phyloP scores from a whole-genome alignment of 2,329 filamentous ascomycete genomes.

The Chaetomium sp. region DNA sequence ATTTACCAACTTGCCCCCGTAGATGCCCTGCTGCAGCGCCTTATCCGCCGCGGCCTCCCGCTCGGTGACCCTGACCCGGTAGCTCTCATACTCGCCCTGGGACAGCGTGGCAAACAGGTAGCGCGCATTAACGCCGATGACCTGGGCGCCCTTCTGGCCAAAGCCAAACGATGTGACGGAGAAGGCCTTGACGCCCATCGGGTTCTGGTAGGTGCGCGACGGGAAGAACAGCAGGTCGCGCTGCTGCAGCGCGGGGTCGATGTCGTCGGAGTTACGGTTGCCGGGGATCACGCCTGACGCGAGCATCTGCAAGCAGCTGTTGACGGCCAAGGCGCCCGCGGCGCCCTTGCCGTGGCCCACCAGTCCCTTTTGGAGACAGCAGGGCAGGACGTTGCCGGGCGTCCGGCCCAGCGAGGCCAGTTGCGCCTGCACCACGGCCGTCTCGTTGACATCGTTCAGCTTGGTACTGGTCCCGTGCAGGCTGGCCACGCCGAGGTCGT shows the following conservation, averaged over 20 bases:
- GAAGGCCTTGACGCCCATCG: constrained; percentile 93
- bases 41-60: constrained; percentile 1
- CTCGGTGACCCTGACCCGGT: constrained; percentile 68
- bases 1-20: not conserved
- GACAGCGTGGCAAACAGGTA: constrained; percentile 96
- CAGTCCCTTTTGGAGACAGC: constrained; percentile 99
- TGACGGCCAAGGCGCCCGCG: constrained; percentile 99
- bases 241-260: constrained; percentile 93
- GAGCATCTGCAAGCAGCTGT: constrained; percentile 91
- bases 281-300: constrained; percentile 91
- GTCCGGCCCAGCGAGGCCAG: constrained; percentile 87
- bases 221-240: constrained; percentile 98
- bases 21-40: constrained; percentile 1
- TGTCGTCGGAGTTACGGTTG: constrained; percentile 96
- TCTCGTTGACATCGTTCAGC: constrained; percentile 99
- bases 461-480: constrained; percentile 99
- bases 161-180: constrained; percentile 98
- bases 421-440: constrained; percentile 93
- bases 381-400: constrained; percentile 92
- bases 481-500: constrained; percentile 89
- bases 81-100: constrained; percentile 70
- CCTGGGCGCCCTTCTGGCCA: constrained; percentile 97
- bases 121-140: constrained; percentile 91
- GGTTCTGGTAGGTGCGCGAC: constrained; percentile 88
- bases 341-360: constrained; percentile 99